Conservation (phyloP, 2,329 filamentous ascomycete genomes). For the Gaeumannomyces tritici region DNA sequence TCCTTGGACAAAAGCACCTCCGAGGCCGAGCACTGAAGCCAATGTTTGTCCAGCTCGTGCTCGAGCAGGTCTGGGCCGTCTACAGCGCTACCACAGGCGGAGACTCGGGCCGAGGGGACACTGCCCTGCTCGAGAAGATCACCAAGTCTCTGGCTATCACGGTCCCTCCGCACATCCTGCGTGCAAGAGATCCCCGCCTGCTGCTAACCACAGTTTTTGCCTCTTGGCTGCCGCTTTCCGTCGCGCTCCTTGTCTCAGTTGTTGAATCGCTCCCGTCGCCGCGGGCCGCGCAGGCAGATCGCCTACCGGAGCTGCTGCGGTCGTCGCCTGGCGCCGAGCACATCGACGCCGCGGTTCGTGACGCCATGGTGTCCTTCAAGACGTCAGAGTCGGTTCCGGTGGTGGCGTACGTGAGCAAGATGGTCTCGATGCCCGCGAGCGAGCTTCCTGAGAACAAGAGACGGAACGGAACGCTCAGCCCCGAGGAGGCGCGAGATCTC, state of each 20-base stretch:
- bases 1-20: conserved; percentile 82
- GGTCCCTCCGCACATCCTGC: conserved; percentile 73
- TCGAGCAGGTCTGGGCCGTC: conserved; percentile 93
- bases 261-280: conserved; percentile 89
- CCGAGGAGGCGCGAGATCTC: conserved; percentile 82
- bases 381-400: conserved; percentile 62
- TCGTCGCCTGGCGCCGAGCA: conserved; percentile 66
- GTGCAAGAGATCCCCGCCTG: conserved; percentile 74
- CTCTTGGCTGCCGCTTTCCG: conserved; percentile 86
- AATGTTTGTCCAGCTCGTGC: conserved; percentile 92
- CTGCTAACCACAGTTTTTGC: conserved; percentile 81
- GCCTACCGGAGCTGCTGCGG: conserved; percentile 71
- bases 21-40: conserved; percentile 88
- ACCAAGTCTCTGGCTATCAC: conserved; percentile 81
- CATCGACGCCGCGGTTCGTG: conserved; percentile 58
- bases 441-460: conserved; percentile 83
- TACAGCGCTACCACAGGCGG: conserved; percentile 85
- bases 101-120: conserved; percentile 74
- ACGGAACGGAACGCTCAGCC: conserved; percentile 60
- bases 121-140: conserved; percentile 80
- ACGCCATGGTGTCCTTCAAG: conserved; percentile 79
- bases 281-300: conserved; percentile 64
- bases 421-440: conserved; percentile 90
- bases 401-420: conserved; percentile 95
- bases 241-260: conserved; percentile 84